A percentile compares a stretch with the other conserved stretches of the same genome.
Conservation (phyloP, 2,329 filamentous ascomycete species). For the Microcera coccophila region DNA sequence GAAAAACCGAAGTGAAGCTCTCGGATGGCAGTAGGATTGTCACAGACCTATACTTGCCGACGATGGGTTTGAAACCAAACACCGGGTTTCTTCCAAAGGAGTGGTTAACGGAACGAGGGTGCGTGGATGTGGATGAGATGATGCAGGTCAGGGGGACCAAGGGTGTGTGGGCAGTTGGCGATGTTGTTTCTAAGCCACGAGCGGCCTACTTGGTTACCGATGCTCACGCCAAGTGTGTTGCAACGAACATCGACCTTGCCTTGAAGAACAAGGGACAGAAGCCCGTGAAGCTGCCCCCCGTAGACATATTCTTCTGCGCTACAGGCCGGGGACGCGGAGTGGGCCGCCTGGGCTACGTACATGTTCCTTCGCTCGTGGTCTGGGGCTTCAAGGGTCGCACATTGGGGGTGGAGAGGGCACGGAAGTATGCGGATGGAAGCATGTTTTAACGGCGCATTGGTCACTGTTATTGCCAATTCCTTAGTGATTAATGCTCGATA, state of each 20-base stretch:
- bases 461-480: too few species aligned
- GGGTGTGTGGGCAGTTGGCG: conserved; percentile 52
- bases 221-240: conserved; percentile 51
- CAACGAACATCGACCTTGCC: conserved; percentile 50
- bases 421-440: conserved; percentile 46
- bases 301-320: conserved; percentile 48
- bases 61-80: conserved; percentile 53
- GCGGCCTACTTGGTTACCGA: conserved; percentile 59
- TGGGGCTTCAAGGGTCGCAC: conserved; percentile 51
- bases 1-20: conserved; percentile 48
- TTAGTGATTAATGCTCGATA: conserved; percentile 22
- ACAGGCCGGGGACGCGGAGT: conserved; percentile 48
- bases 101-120: conserved; percentile 43
- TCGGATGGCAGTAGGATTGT: conserved; percentile 43
- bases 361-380: conserved; percentile 48
- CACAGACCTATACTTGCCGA: conserved; percentile 56
- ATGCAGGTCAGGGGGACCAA: conserved; percentile 44
- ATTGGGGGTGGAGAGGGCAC: conserved; percentile 42
- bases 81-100: conserved; percentile 47
- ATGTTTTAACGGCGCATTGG: conserved; percentile 41
- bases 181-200: conserved; percentile 48
- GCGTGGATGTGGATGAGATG: conserved; percentile 48
- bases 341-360: conserved; percentile 45
- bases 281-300: conserved; percentile 43
- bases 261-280: conserved; percentile 43